Percentiles rank a stretch among this genome's conserved stretches.
phyloP scores from a whole-genome alignment of 1,284 basidiomycete genomes.

The Malassezia slooffiae region DNA sequence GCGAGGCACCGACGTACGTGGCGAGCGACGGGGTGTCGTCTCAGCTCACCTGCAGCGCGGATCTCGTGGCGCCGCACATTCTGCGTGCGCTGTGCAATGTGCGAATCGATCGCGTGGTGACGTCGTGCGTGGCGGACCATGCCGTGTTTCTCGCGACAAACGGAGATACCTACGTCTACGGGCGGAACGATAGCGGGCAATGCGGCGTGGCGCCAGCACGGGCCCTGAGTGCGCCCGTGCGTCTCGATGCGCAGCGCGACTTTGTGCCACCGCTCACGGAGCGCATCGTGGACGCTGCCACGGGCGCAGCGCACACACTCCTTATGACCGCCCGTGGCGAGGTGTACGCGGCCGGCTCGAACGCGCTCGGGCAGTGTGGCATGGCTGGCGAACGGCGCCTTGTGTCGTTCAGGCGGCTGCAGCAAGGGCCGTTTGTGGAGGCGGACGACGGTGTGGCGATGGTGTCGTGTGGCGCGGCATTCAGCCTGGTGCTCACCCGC shows the following conservation, averaged over 20 bases:
- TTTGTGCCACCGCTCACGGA: slow-evolving; percentile 52
- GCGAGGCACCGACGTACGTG: too few species aligned
- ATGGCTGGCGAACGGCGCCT: not conserved
- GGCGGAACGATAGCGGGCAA: slow-evolving; percentile 56
- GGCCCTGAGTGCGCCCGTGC: slow-evolving; percentile 50
- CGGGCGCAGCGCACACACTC: slow-evolving; percentile 68
- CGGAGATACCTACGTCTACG: slow-evolving; percentile 75
- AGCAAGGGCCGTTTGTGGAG: not conserved
- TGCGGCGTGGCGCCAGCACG: slow-evolving; percentile 35
- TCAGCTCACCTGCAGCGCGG: too few species aligned
- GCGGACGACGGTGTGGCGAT: slow-evolving; percentile 60
- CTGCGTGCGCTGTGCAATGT: slow-evolving; percentile 75
- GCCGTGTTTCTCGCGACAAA: slow-evolving; percentile 48
- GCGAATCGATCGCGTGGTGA: slow-evolving; percentile 24
- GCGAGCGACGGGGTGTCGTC: too few species aligned
- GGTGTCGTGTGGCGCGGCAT: slow-evolving; percentile 69
- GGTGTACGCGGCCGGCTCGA: slow-evolving; percentile 73
- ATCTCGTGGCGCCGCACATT: slow-evolving; percentile 74
- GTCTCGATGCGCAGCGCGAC: slow-evolving; percentile 22
- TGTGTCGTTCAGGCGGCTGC: not conserved
- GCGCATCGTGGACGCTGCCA: slow-evolving; percentile 68
- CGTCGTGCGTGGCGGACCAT: slow-evolving; percentile 30
- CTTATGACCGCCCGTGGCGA: slow-evolving; percentile 69
- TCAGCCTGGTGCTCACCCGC: slow-evolving; percentile 68
- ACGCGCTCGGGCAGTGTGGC: slow-evolving; percentile 64